A percentile compares a stretch with the other conserved stretches of the same genome.
phyloP scores from a whole-genome alignment of 2,329 filamentous ascomycete species.

The Hypomyces rosellus region DNA sequence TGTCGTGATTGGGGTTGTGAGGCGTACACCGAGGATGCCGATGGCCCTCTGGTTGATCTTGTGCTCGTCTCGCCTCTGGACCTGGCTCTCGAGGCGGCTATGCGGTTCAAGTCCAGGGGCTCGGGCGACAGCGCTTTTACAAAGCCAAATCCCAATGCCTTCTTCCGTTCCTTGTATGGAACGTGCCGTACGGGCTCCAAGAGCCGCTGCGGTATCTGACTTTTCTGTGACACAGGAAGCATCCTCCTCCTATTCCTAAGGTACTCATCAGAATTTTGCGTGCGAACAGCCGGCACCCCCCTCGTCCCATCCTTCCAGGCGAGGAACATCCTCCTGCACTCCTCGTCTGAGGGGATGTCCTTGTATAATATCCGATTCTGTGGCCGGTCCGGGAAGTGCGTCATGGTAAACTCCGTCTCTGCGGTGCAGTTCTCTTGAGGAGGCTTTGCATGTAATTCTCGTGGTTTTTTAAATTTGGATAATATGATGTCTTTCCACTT shows the following conservation, averaged over 20 bases:
- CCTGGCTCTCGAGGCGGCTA: not conserved
- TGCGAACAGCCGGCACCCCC: not conserved
- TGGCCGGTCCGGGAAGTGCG: conserved; percentile 20
- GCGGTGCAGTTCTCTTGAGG: not conserved
- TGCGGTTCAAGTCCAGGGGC: not conserved
- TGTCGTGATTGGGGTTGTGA: not conserved
- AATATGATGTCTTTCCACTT: too few relatives aligned
- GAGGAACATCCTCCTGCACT: conserved; percentile 12
- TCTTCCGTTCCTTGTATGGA: not conserved
- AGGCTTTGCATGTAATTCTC: too few relatives aligned
- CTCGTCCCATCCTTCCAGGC: conserved; percentile 1
- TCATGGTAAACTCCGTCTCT: conserved; percentile 15
- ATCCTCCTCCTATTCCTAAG: not conserved
- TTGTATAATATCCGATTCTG: conserved; percentile 14
- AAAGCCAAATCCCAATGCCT: not conserved
- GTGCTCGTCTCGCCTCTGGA: not conserved
- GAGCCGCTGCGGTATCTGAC: not conserved
- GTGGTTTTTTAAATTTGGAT: too few relatives aligned
- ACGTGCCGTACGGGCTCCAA: not conserved
- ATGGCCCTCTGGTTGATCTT: not conserved
- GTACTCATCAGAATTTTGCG: not conserved
- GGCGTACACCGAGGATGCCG: not conserved
- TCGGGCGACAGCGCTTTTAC: not conserved
- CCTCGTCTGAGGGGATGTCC: conserved; percentile 19
- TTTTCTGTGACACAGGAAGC: not conserved